These are phyloP conservation scores for Fonsecaea multimorphosa DNA, from an alignment of 2,329 filamentous ascomycete species.

Conservation along the genomic window DNA sequence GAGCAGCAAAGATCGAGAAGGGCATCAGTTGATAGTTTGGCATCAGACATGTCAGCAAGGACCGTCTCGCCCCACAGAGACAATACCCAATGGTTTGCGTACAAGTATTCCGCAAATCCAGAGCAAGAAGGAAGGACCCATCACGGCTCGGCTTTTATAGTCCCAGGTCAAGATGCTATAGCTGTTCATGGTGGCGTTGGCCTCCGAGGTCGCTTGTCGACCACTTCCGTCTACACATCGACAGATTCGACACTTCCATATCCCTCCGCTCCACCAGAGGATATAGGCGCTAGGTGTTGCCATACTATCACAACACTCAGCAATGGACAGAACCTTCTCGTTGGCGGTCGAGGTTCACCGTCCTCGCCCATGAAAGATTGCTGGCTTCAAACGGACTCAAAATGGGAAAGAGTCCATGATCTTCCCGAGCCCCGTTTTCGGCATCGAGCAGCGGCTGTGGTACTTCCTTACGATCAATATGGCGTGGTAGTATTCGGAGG, in stretches of 20 bases:
- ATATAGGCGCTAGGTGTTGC: constrained; percentile 65
- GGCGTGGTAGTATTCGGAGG: constrained; percentile 67
- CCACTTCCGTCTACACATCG: constrained; percentile 56
- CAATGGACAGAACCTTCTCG: constrained; percentile 64
- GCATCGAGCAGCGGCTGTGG: constrained; percentile 67
- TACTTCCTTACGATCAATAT: constrained; percentile 46
- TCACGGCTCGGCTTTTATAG: constrained; percentile 61
- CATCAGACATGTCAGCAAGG: constrained; percentile 38
- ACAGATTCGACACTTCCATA: constrained; percentile 55
- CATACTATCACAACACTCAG: constrained; percentile 75
- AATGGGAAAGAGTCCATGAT: constrained; percentile 69
- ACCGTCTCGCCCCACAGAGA: constrained; percentile 37
- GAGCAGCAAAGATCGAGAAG: constrained; percentile 34
- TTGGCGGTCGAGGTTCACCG: constrained; percentile 81
- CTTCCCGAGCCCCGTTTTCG: constrained; percentile 77
- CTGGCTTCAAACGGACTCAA: constrained; percentile 70
- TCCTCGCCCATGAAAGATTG: constrained; percentile 71
- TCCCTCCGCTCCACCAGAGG: constrained; percentile 52
- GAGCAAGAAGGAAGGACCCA: constrained; percentile 59
- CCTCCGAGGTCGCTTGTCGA: constrained; percentile 55
- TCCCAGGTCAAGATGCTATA: constrained; percentile 49
- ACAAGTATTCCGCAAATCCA: constrained; percentile 48
- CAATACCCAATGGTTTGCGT: constrained; percentile 35
- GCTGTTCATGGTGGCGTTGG: constrained; percentile 52
- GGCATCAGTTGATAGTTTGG: constrained; percentile 37